These are phyloP conservation scores for Rhizopus microsporus DNA, from an alignment of 371 early-diverging fungal genomes.

Conservation along the genomic window DNA sequence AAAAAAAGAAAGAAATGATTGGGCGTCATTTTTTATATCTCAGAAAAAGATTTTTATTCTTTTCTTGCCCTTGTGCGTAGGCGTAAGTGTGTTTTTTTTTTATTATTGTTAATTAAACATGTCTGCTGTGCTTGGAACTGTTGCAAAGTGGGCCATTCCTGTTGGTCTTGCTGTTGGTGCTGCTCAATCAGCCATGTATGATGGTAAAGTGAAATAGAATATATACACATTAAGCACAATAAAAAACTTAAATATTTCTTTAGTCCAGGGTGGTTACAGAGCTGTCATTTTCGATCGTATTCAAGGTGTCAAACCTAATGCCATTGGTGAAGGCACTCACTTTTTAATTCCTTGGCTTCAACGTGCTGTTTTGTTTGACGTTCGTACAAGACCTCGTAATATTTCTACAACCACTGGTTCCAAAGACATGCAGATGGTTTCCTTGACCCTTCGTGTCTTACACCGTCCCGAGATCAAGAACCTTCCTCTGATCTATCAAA, in stretches of 20 bases:
- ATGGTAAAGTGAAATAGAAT: conserved; percentile 66
- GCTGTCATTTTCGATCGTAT: conserved; percentile 97
- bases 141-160: conserved; percentile 68
- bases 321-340: conserved; percentile 94
- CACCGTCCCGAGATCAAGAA: conserved; percentile 85
- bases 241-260: conserved; percentile 4
- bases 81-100: too few species aligned
- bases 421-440: conserved; percentile 90
- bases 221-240: neutral
- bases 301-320: conserved; percentile 85
- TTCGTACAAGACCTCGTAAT: conserved; percentile 93
- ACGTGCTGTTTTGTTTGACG: conserved; percentile 80
- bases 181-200: conserved; percentile 86
- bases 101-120: conserved; percentile 13
- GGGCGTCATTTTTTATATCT: neutral
- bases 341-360: conserved; percentile 95
- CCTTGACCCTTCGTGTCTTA: conserved; percentile 91
- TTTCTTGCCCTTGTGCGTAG: too few species aligned
- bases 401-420: conserved; percentile 95
- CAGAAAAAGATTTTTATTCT: too few species aligned
- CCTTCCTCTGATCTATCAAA: conserved; percentile 87
- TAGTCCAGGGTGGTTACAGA: conserved; percentile 94
- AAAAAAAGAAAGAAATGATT: neutral
- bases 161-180: conserved; percentile 69
- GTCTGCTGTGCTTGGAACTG: conserved; percentile 53